Evolutionary conservation across 805 yeast species (phyloP), one percentile per base, ranked within the genome.

Genomic region (Hanseniaspora pseudoguilliermondii): DNA sequence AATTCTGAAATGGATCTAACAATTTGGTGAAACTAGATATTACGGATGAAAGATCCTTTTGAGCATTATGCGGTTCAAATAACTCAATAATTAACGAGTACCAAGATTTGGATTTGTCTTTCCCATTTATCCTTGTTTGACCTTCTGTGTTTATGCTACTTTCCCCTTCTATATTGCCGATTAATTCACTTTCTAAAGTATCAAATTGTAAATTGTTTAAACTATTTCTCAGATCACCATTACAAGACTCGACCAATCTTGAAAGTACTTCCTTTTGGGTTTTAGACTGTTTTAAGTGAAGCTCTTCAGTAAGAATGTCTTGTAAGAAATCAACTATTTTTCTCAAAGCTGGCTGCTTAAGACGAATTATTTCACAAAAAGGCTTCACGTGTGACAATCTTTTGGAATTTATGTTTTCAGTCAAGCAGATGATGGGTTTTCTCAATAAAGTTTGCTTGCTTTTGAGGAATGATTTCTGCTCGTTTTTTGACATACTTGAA

Each of bases 391-490:
- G 81, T 53, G 87, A 95, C 68, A 91, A 72, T 1, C 86, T 79
- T 2, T 82, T 78, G 0, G 86, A 78, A 66, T 86, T 89, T 1
- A 86, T 75, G 64, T 93, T 95, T 64, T 91, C 93, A 66, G 97
- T 95, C 56, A 93, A 80, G 43, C 95, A 90, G 54, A 91, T 86
- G 20, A 93, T 87, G 1, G 97, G 97, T 60, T 97, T 75, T 62
- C 75, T 73, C 44, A 93, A 11, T 15, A 66, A 5, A 82, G 68
- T 38, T 69, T 71, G 11, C 71, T 67, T 49, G 16, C 40, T 16
- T 15, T 23, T 38, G 2, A 65, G 69, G 52, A 67, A 71, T 53
- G 71, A 69, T 40, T 65, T 69, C 23, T 64, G 66, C 38, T 63
- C 67, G 21, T 62, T 60, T 39, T 61, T 60, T 4, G 44, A 35